A percentile compares a stretch with the other conserved stretches of the same genome.
These are phyloP conservation scores for Chamaecyparis obtusa DNA, from an alignment of 75 land plant species.

Conservation along the genomic window DNA sequence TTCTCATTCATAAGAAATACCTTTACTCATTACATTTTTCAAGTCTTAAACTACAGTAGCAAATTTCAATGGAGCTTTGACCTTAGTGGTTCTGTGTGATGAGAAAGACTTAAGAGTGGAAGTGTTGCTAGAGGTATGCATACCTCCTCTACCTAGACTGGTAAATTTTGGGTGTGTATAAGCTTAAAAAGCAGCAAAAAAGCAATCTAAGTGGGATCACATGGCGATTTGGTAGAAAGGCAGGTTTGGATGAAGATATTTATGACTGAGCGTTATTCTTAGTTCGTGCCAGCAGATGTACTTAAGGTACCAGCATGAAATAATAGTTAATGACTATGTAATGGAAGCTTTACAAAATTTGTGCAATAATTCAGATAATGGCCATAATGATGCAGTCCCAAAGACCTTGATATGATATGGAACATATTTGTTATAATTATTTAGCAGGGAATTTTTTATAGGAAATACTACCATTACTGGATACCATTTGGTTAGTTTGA, in stretches of 20 bases:
- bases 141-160: conserved; percentile 76
- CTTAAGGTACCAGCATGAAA: conserved; percentile 46
- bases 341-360: conserved; percentile 68
- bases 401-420: neutral
- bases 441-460: neutral
- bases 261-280: conserved; percentile 85
- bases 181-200: conserved; percentile 74
- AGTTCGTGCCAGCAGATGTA: conserved; percentile 78
- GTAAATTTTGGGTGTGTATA: conserved; percentile 57
- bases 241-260: conserved; percentile 86
- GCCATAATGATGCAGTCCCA: too few species aligned
- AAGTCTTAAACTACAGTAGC: conserved; percentile 61
- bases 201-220: conserved; percentile 74
- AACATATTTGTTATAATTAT: neutral
- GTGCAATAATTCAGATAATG: neutral
- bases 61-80: conserved; percentile 78
- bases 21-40: conserved; percentile 69
- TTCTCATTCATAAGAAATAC: conserved; percentile 84
- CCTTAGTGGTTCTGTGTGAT: conserved; percentile 58
- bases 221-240: conserved; percentile 67
- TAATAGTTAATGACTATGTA: conserved; percentile 66
- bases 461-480: neutral
- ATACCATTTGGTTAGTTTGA: neutral
- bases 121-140: conserved; percentile 94
- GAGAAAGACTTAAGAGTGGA: too few species aligned